These are phyloP conservation scores for Prunus mongolica DNA, from an alignment of 306 rosid species.

Conservation along the genomic window DNA sequence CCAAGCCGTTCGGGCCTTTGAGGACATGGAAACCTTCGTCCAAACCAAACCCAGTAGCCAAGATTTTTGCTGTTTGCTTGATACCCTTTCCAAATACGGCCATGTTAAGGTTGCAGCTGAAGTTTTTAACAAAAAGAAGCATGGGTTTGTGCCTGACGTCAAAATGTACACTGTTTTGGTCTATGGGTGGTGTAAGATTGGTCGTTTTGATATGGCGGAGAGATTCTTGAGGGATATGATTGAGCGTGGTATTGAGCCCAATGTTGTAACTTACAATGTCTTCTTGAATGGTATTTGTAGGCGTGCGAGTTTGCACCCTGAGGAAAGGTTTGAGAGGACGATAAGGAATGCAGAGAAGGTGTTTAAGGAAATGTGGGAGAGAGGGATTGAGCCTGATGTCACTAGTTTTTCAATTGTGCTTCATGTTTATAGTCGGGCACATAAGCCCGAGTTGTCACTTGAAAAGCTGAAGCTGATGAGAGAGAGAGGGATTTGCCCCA, in stretches of 20 bases:
- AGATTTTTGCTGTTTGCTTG: conserved; percentile 53
- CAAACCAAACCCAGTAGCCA: conserved; percentile 22
- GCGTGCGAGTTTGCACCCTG: conserved; percentile 75
- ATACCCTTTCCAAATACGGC: conserved; percentile 81
- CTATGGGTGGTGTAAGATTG: conserved; percentile 83
- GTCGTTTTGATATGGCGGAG: conserved; percentile 46
- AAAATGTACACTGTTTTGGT: conserved; percentile 73
- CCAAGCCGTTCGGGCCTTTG: conserved; percentile 69
- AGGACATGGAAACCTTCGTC: conserved; percentile 51
- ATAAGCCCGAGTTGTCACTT: conserved; percentile 65
- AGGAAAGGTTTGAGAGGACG: conserved; percentile 73
- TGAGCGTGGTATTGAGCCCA: conserved; percentile 62
- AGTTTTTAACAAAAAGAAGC: conserved; percentile 50
- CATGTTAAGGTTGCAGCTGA: conserved; percentile 58
- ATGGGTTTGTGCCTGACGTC: conserved; percentile 34
- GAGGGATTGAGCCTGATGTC: conserved; percentile 83
- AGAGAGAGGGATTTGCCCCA: conserved; percentile 68
- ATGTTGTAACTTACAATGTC: conserved; percentile 74
- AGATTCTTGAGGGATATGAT: conserved; percentile 65
- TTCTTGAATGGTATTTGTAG: conserved; percentile 82
- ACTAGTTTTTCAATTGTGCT: conserved; percentile 78
- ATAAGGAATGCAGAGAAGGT: conserved; percentile 62
- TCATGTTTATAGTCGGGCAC: conserved; percentile 91
- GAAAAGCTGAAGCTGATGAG: conserved; percentile 71
- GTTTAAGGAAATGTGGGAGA: conserved; percentile 68